Conservation (phyloP, 2,329 filamentous ascomycete species). For the Nemania sp. region DNA sequence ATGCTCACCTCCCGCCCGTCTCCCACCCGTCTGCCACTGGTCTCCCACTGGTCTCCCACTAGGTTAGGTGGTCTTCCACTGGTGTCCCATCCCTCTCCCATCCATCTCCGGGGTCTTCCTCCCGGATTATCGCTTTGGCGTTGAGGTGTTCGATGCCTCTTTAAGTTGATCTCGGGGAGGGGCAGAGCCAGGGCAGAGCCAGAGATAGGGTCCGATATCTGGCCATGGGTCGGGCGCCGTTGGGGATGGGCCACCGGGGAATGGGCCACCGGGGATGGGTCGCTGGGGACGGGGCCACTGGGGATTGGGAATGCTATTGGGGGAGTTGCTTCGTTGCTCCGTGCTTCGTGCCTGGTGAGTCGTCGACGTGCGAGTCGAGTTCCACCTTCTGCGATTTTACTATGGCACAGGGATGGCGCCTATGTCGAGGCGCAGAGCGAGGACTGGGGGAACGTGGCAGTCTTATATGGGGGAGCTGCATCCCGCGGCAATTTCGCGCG, state of each 20-base stretch:
- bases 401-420: slow-evolving; percentile 19
- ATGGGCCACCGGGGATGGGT: too few species aligned
- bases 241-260: neutral
- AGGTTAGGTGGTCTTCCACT: neutral
- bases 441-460: slow-evolving; percentile 32
- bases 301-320: neutral
- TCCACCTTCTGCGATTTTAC: slow-evolving; percentile 18
- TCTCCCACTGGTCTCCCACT: too few species aligned
- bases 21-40: neutral
- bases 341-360: slow-evolving; percentile 6
- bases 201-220: slow-evolving; percentile 3
- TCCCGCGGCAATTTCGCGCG: slow-evolving; percentile 35
- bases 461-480: slow-evolving; percentile 37
- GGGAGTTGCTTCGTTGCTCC: too few species aligned
- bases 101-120: too few species aligned
- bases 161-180: slow-evolving; percentile 14
- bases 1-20: slow-evolving; percentile 3
- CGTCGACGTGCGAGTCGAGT: slow-evolving; percentile 19
- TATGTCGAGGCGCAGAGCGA: slow-evolving; percentile 21
- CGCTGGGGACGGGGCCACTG: too few species aligned
- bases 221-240: slow-evolving; percentile 23
- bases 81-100: neutral
- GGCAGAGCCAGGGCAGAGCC: too few species aligned
- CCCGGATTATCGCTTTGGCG: neutral
- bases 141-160: slow-evolving; percentile 23